Evolutionary conservation across 306 rosid genomes (phyloP).

Genomic region (Quercus mongolica): DNA sequence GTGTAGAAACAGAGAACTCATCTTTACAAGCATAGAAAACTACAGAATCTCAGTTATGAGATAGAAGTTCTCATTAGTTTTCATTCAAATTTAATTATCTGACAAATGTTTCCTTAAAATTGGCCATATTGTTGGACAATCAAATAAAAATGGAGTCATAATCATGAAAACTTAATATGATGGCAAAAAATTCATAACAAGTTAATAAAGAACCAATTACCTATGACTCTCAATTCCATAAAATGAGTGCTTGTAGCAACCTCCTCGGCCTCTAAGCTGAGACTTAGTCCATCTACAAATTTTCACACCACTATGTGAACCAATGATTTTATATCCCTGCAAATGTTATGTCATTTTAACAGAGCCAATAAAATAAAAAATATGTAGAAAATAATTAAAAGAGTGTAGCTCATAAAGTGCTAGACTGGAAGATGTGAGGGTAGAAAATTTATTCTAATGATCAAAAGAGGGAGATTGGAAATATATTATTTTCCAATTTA

Average conservation of each 20-base stretch:
- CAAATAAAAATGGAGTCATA: background rate
- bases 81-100: background rate
- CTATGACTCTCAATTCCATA: constrained; percentile 99
- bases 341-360: constrained; percentile 18
- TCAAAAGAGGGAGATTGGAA: background rate
- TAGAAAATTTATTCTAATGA: background rate
- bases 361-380: constrained; percentile 10
- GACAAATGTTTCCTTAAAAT: background rate
- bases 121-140: background rate
- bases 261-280: constrained; percentile 96
- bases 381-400: constrained; percentile 22
- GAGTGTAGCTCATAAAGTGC: constrained; percentile 2
- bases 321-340: constrained; percentile 94
- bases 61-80: background rate
- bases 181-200: background rate
- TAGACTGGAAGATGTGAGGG: background rate
- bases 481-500: background rate
- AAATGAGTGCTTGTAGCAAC: constrained; percentile 98
- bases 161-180: background rate
- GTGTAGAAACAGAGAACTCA: background rate
- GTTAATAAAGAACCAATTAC: constrained; percentile 30
- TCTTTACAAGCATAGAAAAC: background rate
- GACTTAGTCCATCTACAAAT: constrained; percentile 99
- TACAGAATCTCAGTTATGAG: background rate
- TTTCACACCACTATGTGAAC: constrained; percentile 95